Base-by-base conservation (phyloP, 768 basidiomycete genomes). In the Pleurotus tuber-regium region DNA sequence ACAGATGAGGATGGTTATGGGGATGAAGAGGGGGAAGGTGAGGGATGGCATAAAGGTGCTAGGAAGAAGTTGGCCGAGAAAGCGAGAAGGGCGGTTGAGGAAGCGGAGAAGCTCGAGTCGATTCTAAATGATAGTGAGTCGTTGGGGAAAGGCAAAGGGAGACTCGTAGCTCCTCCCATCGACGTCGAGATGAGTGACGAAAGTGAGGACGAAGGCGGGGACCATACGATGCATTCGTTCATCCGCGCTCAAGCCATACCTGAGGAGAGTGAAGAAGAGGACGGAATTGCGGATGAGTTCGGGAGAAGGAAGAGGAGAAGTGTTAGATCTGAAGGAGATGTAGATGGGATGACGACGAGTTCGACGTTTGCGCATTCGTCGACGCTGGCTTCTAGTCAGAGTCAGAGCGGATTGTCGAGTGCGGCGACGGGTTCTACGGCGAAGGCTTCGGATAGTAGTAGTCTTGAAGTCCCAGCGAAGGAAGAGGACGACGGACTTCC, bases 141-240 rank as follows among this genome's bases (percentile, higher is more conserved):
- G 11, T 36, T 28, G 12, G 58, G 52, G 31, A 70, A 48, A 21
- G 64, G 31, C 63, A 70, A 14, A 57, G 52, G 49, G 26, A 56
- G 59, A 36, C 41, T 26, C 28, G 49, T 65, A 19, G 76, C 70
- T 11, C 87, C 86, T 5, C 88, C 89, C 2, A 88, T 89, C 38
- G 77, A 84, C 23, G 82, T 86, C 23, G 87, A 90, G 61, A 49
- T 89, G 59, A 89, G 87, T 57, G 89, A 90, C 63, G 87, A 89
- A 63, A 89, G 88, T 56, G 89, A 88, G n/a, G 76, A 60, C 18
- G 86, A 87, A 50, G 80, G 78, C 12, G 35, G 35, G 0, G 79
- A 81, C 35, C 49, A 73, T 36, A 63, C 70, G 4, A 68, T 66
- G 5, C 76, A 65, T 54, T 70, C 73, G 36, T 48, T 30, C 23